Conservation (phyloP, 148 eudicot genomes). For the Rhododendron molle region DNA sequence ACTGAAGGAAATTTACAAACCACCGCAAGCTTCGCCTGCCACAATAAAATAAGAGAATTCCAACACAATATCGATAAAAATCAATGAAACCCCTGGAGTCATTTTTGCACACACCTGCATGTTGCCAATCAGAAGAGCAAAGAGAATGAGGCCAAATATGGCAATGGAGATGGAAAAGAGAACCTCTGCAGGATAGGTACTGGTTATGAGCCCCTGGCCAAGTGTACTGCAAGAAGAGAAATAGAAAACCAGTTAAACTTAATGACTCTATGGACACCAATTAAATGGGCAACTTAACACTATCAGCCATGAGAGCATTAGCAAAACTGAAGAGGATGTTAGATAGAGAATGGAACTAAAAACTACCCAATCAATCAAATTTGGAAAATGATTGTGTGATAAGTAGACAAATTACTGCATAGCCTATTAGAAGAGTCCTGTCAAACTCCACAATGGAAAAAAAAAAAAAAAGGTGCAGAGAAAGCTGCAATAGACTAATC, state of each 20-base stretch:
- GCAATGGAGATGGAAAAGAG: constrained; percentile 48
- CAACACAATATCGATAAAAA: neutral
- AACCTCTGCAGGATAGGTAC: constrained; percentile 50
- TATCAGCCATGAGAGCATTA: neutral
- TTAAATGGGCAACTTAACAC: neutral
- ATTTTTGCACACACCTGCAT: constrained; percentile 44
- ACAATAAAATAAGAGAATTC: neutral
- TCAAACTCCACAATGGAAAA: neutral
- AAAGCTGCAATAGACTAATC: neutral
- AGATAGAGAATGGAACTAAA: neutral
- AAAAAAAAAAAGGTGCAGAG: neutral
- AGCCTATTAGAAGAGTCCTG: neutral
- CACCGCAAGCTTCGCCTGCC: neutral
- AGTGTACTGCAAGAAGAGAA: constrained; percentile 40
- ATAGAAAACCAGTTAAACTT: neutral
- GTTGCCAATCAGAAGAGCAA: constrained; percentile 66
- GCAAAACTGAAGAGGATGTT: neutral
- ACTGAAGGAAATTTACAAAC: neutral
- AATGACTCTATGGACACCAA: neutral
- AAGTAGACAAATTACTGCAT: neutral
- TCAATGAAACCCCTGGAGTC: neutral
- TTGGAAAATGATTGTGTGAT: neutral
- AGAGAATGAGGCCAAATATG: constrained; percentile 56
- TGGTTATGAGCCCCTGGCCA: constrained; percentile 61
- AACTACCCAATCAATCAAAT: neutral